Evolutionary conservation across 2,329 filamentous ascomycete species (phyloP), one percentile per base, ranked within the genome.

Genomic region (Aspergillus brasiliensis): DNA sequence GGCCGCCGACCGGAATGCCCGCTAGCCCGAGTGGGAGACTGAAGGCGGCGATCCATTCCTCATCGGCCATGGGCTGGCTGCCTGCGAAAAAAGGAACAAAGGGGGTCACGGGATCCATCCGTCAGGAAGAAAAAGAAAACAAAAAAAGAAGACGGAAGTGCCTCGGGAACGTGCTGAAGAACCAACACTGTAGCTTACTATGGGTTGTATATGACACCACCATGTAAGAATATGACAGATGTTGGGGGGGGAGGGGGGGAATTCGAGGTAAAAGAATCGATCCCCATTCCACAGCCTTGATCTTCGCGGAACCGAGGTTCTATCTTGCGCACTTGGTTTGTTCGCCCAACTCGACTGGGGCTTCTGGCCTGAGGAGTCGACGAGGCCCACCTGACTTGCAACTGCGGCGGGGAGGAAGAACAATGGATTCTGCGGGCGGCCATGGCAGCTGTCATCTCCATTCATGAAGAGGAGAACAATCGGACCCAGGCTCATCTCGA

Each of bases 251-350:
- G n/a, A n/a, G 7, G 19, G 6, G n/a, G 28, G 1, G 3, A 44
- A 8, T 17, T 15, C 19, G 19, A 42, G n/a, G 21, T 51, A 51
- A n/a, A 17, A 28, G 27, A 37, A 42, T n/a, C 52, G 31, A 56
- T 21, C 21, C 28, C 5, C 8, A 48, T 17, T 25, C 25, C 25
- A 25, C 25, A 25, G 31, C 31, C 31, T 34, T 34, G n/a, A 34
- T 15, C 31, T 34, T 34, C 11, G 31, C 31, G 31, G 31, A 34
- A 34, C 31, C 31, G 31, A 15, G 31, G 31, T 34, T 34, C 31
- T 23, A 52, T 57, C 40, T 55, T 65, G 62, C 62, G 57, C 62
- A 56, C 31, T 64, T 62, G 62, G 62, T 44, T 53, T 48, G 31
- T 60, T 56, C 52, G 57, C 59, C 34, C 51, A 55, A 40, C 61